Conservation (phyloP, 805 yeast genomes). For the Spathaspora boniae region DNA sequence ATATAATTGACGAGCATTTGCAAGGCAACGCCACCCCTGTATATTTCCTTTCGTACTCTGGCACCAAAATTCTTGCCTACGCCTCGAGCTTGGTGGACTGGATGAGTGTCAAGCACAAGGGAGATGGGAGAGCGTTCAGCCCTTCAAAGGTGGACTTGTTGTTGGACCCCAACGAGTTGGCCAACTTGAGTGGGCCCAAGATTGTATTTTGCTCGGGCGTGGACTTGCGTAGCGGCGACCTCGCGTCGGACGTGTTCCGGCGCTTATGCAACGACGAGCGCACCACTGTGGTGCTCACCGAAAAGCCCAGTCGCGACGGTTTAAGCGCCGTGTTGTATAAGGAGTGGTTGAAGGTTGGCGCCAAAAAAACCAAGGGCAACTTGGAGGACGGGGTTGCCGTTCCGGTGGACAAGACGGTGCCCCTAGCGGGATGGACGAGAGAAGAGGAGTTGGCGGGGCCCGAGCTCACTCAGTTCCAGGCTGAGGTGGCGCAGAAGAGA, state of each 20-base stretch:
- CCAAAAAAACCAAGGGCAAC: constrained; percentile 27
- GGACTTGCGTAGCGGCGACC: constrained; percentile 60
- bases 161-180: constrained; percentile 53
- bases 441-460: constrained; percentile 50
- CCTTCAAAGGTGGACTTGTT: constrained; percentile 56
- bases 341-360: constrained; percentile 50
- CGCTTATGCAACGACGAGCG: constrained; percentile 60
- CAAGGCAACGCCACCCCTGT: constrained; percentile 64
- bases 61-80: constrained; percentile 71
- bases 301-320: constrained; percentile 48
- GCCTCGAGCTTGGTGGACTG: constrained; percentile 92
- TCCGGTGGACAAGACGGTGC: constrained; percentile 43
- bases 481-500: constrained; percentile 44
- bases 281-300: constrained; percentile 74
- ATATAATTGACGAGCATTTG: constrained; percentile 66
- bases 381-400: constrained; percentile 63
- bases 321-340: constrained; percentile 48
- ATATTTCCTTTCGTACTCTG: constrained; percentile 70
- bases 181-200: constrained; percentile 61
- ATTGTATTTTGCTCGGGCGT: constrained; percentile 76
- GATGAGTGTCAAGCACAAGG: too few relatives aligned
- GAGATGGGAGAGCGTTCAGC: constrained; percentile 80
- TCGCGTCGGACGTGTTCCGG: constrained; percentile 49
- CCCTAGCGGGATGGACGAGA: constrained; percentile 36
- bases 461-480: constrained; percentile 49